Evolutionary conservation across 495 filamentous ascomycete genomes (phyloP).

Genomic region (Pyrenopolyporus hunteri): DNA sequence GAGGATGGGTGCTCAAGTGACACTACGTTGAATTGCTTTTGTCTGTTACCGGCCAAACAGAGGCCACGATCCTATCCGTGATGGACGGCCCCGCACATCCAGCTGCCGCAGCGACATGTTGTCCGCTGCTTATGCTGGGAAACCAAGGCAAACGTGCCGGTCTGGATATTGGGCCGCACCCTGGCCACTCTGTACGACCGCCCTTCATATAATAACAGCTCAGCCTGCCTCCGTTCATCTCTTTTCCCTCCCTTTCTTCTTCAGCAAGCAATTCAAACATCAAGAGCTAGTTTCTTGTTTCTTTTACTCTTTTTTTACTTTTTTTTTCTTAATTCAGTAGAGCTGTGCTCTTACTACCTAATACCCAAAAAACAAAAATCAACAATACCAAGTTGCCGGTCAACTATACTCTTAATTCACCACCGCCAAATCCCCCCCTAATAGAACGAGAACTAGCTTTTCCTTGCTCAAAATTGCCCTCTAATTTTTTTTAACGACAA

Average conservation of each 20-base stretch:
- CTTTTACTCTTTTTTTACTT: constrained; percentile 47
- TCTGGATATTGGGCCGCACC: constrained; percentile 31
- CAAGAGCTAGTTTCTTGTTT: constrained; percentile 61
- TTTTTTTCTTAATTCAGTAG: constrained; percentile 47
- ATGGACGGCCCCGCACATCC: constrained; percentile 32
- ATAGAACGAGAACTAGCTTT: constrained; percentile 55
- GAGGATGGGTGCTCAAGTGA: constrained; percentile 29
- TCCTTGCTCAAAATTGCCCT: constrained; percentile 62
- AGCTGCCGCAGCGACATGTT: constrained; percentile 27
- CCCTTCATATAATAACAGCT: constrained; percentile 54
- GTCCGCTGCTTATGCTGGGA: constrained; percentile 22
- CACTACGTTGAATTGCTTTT: constrained; percentile 29
- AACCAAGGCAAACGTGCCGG: constrained; percentile 12
- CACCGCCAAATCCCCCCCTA: constrained; percentile 46
- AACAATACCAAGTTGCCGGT: constrained; percentile 53
- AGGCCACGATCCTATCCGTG: constrained; percentile 22
- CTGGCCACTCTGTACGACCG: constrained; percentile 36
- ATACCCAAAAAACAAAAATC: constrained; percentile 48
- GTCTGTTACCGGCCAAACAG: constrained; percentile 34
- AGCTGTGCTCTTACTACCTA: constrained; percentile 57
- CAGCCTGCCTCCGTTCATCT: constrained; percentile 46
- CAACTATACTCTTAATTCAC: constrained; percentile 51
- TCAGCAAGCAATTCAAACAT: constrained; percentile 78
- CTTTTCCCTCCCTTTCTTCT: constrained; percentile 60
- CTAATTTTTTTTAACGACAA: constrained; percentile 44